Base-by-base conservation (phyloP, 2,329 filamentous ascomycete genomes). In the Trichophyton simii region DNA sequence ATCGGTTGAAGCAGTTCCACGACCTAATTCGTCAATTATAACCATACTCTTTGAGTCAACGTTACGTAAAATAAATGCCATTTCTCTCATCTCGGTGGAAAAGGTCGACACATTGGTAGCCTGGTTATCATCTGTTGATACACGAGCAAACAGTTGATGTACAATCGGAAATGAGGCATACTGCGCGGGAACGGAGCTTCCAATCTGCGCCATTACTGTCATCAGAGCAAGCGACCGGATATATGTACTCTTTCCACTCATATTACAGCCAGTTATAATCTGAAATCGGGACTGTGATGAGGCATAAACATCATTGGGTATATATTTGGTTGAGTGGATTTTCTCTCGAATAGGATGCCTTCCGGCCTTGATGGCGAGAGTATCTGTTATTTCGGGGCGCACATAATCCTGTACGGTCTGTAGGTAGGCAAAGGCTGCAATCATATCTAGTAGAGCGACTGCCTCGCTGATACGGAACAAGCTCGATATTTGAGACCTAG, bases 211-310 rank as follows among this genome's bases (percentile, higher is more conserved):
- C 91, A 99, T 96, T 62, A 99, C 85, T 52, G 88, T 84, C 69
- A 95, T 83, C 36, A 99, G 77, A 0, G 92, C 89, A 25, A 95
- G 79, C 1, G 88, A 87, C 58, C 90, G 85, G 64, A 97, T 96
- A 69, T 96, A 97, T 0, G 91, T 99, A 65, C 88, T 95, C 72
- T 97, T 99, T 0, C 91, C 94, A 67, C 90, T 95, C 94, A 99
- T 99, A 68, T 99, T 99, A 72, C 89, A 95, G 2, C 94, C 92
- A 0, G 92, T 97, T 65, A 99, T 86, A 64, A 97, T 87, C 66
- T 97, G 91, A 68, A 96, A 95, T 1, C 91, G 84, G 41, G 85
- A 85, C 63, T 92, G 85, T 38, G 87, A 81, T 0, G 86, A 88
- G 2, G 89, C 87, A 68, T 91, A 97, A 31, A 91, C 88, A 68